Evolutionary conservation across 108 stramenopile genomes (phyloP).

Genomic region (Cylindrotheca closterium): DNA sequence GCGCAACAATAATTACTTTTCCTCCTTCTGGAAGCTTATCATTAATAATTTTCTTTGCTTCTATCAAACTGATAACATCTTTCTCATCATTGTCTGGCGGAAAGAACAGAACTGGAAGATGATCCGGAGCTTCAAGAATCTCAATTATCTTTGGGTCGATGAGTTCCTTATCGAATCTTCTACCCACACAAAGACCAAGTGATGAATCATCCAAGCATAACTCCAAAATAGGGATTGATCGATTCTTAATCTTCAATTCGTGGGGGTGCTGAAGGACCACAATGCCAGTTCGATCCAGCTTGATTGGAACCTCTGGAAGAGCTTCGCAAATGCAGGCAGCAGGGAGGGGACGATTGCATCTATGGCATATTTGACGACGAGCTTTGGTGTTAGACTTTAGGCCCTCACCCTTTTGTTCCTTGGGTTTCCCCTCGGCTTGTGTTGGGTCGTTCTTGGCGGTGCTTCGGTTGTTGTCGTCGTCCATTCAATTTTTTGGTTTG

Average conservation of each 20-base stretch:
- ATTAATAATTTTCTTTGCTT: constrained; percentile 5
- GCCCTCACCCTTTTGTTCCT: no score
- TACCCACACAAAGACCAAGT: constrained; percentile 14
- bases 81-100: constrained; percentile 8
- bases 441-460: no score
- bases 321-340: constrained; percentile 62
- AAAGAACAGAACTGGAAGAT: constrained; percentile 30
- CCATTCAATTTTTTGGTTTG: no score
- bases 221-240: constrained; percentile 63
- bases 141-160: not conserved
- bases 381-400: no score
- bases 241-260: constrained; percentile 67
- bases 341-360: constrained; percentile 46
- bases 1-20: constrained; percentile 51
- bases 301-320: constrained; percentile 39
- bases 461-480: no score
- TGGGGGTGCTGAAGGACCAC: constrained; percentile 78
- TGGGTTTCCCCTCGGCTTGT: no score
- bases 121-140: constrained; percentile 2
- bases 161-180: constrained; percentile 40
- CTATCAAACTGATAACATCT: not conserved
- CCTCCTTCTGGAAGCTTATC: not conserved
- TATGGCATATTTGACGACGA: constrained; percentile 37
- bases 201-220: constrained; percentile 38
- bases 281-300: constrained; percentile 35